A percentile compares a stretch with the other conserved stretches of the same genome.
phyloP scores from a whole-genome alignment of 768 basidiomycete genomes.

The Hortiboletus campestris region DNA sequence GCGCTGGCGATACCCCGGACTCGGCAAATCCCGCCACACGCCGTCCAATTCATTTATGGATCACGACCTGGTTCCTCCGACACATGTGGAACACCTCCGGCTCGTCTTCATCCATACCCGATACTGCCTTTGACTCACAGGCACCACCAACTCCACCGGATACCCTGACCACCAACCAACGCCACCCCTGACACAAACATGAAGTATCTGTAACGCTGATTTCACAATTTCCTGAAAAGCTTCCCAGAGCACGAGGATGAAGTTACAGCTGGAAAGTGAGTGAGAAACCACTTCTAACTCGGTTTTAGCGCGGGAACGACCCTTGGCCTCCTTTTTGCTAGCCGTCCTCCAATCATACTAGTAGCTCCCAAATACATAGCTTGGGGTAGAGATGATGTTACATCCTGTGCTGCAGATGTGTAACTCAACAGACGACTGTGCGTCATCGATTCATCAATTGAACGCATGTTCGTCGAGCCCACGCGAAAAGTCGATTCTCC shows the following conservation, averaged over 20 bases:
- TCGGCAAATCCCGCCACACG: conserved; percentile 25
- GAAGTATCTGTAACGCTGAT: not conserved
- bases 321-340: too few relatives aligned
- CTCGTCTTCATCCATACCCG: conserved; percentile 13
- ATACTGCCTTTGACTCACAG: conserved; percentile 7
- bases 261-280: too few relatives aligned
- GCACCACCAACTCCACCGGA: not conserved
- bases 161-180: not conserved
- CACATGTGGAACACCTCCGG: conserved; percentile 5
- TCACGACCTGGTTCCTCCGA: not conserved
- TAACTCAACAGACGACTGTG: not conserved
- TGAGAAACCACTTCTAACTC: too few relatives aligned
- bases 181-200: not conserved
- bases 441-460: too few relatives aligned
- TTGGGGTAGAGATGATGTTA: too few relatives aligned
- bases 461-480: not conserved
- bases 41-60: conserved; percentile 1
- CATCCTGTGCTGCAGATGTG: too few relatives aligned
- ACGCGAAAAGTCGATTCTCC: too few relatives aligned
- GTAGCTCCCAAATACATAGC: too few relatives aligned
- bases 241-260: too few relatives aligned
- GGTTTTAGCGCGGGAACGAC: too few relatives aligned
- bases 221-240: too few relatives aligned
- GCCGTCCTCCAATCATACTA: too few relatives aligned
- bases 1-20: conserved; percentile 32